Percentiles rank a stretch among this genome's conserved stretches.
Evolutionary conservation across 2,329 filamentous ascomycete genomes (phyloP).

Genomic region (Sarocladium kiliense): DNA sequence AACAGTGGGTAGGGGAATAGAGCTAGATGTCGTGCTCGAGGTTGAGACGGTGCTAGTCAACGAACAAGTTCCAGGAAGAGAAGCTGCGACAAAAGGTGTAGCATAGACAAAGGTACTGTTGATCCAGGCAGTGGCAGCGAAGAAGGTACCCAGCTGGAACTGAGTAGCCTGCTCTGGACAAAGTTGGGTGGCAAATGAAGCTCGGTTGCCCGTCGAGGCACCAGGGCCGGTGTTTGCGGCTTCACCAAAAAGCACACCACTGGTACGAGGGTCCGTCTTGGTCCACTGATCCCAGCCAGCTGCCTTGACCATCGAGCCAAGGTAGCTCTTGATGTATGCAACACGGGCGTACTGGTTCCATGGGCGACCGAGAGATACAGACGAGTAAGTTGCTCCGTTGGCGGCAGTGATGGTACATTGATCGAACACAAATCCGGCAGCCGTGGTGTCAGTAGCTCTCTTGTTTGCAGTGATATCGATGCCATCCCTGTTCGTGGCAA

Average conservation of each 20-base stretch:
- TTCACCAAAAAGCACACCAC: background rate
- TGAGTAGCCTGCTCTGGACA: background rate
- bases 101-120: background rate
- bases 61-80: background rate
- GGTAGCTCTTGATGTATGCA: conserved; percentile 5
- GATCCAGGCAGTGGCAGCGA: background rate
- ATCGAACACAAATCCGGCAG: conserved; percentile 29
- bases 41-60: background rate
- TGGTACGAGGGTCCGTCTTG: conserved; percentile 1
- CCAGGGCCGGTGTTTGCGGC: conserved; percentile 1
- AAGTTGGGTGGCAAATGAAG: background rate
- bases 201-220: background rate
- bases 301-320: conserved; percentile 1
- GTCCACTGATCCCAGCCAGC: conserved; percentile 4
- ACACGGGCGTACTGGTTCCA: conserved; percentile 2
- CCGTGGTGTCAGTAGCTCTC: conserved; percentile 29
- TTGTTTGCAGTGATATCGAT: conserved; percentile 30
- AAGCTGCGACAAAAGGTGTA: background rate
- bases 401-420: conserved; percentile 25
- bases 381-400: conserved; percentile 15
- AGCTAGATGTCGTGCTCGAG: background rate
- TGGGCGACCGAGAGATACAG: conserved; percentile 16
- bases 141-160: background rate
- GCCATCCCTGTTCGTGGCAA: conserved; percentile 23
- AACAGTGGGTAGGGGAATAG: background rate